A percentile compares a stretch with the other conserved stretches of the same genome.
Evolutionary conservation across 345 rosid species (phyloP).

Genomic region (sweet orange (Citrus sinensis)): DNA sequence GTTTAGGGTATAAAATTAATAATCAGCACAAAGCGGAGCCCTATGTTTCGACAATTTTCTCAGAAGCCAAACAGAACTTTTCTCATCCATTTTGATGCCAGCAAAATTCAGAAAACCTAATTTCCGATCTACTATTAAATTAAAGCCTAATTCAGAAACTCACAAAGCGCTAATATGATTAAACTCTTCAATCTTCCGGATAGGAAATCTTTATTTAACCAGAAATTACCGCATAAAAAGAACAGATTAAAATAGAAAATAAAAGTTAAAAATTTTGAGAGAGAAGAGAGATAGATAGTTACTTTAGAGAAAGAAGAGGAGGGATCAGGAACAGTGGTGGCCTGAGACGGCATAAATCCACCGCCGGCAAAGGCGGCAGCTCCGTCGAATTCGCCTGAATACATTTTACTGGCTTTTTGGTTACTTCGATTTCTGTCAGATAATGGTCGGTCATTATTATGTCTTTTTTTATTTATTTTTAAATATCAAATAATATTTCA

Average conservation of each 20-base stretch:
- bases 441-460: neutral
- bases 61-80: slow-evolving; percentile 5
- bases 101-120: slow-evolving; percentile 1
- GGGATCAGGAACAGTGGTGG: slow-evolving; percentile 47
- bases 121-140: neutral
- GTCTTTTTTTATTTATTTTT: neutral
- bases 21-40: neutral
- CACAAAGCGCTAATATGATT: neutral
- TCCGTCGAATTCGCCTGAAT: slow-evolving; percentile 70
- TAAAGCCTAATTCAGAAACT: neutral
- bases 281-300: slow-evolving; percentile 7
- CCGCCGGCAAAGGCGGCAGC: slow-evolving; percentile 85
- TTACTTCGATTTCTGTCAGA: neutral
- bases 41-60: neutral
- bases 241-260: too few relatives aligned
- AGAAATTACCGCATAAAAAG: neutral
- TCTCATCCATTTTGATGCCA: neutral
- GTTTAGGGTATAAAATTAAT: neutral
- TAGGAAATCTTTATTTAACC: neutral
- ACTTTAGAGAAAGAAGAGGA: slow-evolving; percentile 53
- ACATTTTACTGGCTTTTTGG: slow-evolving; percentile 30
- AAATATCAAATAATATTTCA: neutral
- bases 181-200: neutral
- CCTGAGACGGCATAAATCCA: slow-evolving; percentile 84
- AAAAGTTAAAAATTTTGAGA: neutral